Conservation (phyloP, 164 flowering plant species). For the Vitis riparia region DNA sequence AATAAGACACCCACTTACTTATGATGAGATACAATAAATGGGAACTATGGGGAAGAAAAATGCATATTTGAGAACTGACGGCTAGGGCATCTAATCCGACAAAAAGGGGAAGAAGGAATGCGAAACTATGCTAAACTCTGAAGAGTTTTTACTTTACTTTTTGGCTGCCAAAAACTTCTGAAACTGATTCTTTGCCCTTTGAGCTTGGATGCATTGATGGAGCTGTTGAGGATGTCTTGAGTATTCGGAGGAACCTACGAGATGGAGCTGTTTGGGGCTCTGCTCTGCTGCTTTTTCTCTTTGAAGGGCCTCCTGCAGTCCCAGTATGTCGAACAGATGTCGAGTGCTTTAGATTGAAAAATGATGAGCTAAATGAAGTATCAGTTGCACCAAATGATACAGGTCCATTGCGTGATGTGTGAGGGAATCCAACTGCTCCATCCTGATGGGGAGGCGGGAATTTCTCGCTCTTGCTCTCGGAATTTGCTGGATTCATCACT, state of each 20-base stretch:
- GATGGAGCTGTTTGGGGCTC: constrained; percentile 48
- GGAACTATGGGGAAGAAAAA: too few relatives aligned
- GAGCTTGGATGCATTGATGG: constrained; percentile 45
- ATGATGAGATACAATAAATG: too few relatives aligned
- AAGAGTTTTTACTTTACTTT: constrained; percentile 15
- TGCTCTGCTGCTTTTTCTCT: constrained; percentile 36
- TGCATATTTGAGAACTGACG: too few relatives aligned
- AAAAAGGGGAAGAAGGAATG: too few relatives aligned
- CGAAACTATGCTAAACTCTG: background rate
- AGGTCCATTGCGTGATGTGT: constrained; percentile 51
- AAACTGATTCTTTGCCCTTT: constrained; percentile 44
- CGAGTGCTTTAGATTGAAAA: constrained; percentile 45
- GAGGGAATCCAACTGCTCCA: constrained; percentile 65
- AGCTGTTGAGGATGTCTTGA: constrained; percentile 51
- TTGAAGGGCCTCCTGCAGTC: constrained; percentile 40
- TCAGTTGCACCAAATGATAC: constrained; percentile 57
- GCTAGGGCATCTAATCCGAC: too few relatives aligned
- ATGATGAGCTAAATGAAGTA: constrained; percentile 53
- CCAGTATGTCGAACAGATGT: constrained; percentile 31
- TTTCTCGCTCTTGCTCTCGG: constrained; percentile 91
- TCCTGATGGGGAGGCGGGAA: constrained; percentile 97
- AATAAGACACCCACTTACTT: too few relatives aligned
- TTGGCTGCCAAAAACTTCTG: constrained; percentile 49
- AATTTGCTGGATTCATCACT: constrained; percentile 53
- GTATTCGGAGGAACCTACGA: constrained; percentile 38